Base-by-base conservation (phyloP, 2,329 filamentous ascomycete genomes). In the Alternaria arbusti region DNA sequence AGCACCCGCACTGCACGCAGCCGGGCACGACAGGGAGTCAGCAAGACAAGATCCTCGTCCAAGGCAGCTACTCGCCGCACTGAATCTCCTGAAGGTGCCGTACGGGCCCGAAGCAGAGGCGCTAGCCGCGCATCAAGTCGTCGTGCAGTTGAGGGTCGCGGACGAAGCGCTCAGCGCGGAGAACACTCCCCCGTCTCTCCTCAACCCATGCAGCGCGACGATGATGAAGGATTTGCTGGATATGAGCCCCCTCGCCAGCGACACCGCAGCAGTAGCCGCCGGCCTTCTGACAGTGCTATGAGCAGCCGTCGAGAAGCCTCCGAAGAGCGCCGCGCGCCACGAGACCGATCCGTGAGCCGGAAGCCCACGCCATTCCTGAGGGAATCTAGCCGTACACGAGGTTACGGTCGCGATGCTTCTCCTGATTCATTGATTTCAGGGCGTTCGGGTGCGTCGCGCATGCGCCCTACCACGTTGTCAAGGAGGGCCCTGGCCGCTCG, bases 121-220 rank as follows among this genome's bases (percentile, higher is more conserved):
- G 64, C 73, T 6, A 79, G 79, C 49, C 75, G 78, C 36, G 61
- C 74, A 12, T 73, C 77, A 6, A 81, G 78, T 43, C 84, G 76
- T 47, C 77, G 72, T 57, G 70, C 70, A 26, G 65, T 63, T 6
- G 74, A 78, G 10, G 73, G 78, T 59, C 76, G 77, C 45, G 78
- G 77, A 46, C 73, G 77, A 45, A 80, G 78, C 58, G 68, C 72
- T n/a, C 73, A 70, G 44, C 72, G 78, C 11, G 74, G 71, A 32
- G 75, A 87, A 17, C 86, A 89, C 54, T 97, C 94, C 2, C 94
- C 94, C 2, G 91, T 91, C 0, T 95, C 93, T 1, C 93, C 94
- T 2, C 82, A 94, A 22, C 92, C 93, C 5, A 90, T 95, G 84
- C 88, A 91, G 13, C 82, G 84, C 6, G 82, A 86, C 3, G 87